Conservation (phyloP, 2,329 filamentous ascomycete genomes). For the Fusarium sp. region DNA sequence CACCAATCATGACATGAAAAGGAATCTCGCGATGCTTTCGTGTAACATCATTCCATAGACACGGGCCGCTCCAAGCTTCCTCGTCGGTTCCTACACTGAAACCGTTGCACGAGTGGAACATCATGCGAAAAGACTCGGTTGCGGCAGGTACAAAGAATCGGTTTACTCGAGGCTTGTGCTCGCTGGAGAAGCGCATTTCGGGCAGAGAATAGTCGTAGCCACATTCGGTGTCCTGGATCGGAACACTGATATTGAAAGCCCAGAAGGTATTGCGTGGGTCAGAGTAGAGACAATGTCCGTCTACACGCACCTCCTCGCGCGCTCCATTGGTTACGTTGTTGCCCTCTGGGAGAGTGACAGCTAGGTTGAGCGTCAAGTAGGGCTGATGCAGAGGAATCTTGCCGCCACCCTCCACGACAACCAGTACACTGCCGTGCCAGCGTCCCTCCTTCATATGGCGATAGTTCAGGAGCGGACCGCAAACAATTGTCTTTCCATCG, state of each 20-base stretch:
- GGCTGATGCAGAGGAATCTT: conserved; percentile 68
- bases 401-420: conserved; percentile 81
- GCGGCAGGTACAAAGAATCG: conserved; percentile 87
- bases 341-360: conserved; percentile 46
- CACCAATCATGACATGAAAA: conserved; percentile 95
- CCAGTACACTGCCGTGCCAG: conserved; percentile 88
- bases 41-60: conserved; percentile 93
- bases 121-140: conserved; percentile 92
- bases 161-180: conserved; percentile 68
- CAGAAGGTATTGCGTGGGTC: conserved; percentile 84
- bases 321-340: conserved; percentile 45
- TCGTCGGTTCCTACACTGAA: conserved; percentile 91
- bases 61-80: conserved; percentile 87
- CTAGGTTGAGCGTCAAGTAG: conserved; percentile 64
- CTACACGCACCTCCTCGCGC: conserved; percentile 57
- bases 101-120: conserved; percentile 98
- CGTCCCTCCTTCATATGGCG: conserved; percentile 75
- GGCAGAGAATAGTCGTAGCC: conserved; percentile 83
- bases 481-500: conserved; percentile 71
- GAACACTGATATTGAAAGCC: conserved; percentile 85
- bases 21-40: conserved; percentile 82
- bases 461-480: conserved; percentile 82
- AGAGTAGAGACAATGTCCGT: conserved; percentile 69
- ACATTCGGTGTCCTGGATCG: conserved; percentile 75
- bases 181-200: conserved; percentile 69